Base-by-base conservation (phyloP, 768 basidiomycete species). In the Amanita molliuscula region DNA sequence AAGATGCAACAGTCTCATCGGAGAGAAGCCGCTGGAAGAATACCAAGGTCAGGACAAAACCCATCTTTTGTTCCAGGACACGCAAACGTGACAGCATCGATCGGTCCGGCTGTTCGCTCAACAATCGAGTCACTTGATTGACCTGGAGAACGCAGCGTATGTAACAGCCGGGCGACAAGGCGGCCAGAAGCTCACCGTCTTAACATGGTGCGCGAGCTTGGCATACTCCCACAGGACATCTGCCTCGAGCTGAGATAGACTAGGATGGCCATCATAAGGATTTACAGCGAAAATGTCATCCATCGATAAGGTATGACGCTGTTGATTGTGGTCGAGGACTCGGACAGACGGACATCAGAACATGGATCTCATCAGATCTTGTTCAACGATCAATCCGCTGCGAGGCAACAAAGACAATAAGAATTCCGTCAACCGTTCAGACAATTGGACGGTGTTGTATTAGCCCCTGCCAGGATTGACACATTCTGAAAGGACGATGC, bases 201-300 rank as follows among this genome's bases (percentile, higher is more conserved):
- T 88, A 55, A 94, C 70, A 62, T 89, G 80, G 44, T 87, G 78
- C 0, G 85, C 81, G 15, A 95, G 73, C 58, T 90, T 90, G 26
- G 89, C 88, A 62, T 95, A 95, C 63, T 96, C 92, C 88, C 89
- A 92, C 33, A 96, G 77, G 0, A 92, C 81, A 33, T 88, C 79
- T 5, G 85, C 78, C 63, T 96, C 88, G 4, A 82, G 65, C 2
- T 73, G 59, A 1, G 84, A 76, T 20, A 94, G 68, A 54, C 73
- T 74, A 0, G 82, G 76, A 59, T 93, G 81, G 1, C 73, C 74
- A 47, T 80, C 77, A 58, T 91, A 91, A 6, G 88, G 88, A 57
- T 90, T 91, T 37, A 64, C 58, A 4, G 70, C 62, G 59, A 80
- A 76, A 44, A 82, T 69, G 47, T 75, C 71, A 58, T 60, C 56